Conservation (phyloP, 495 filamentous ascomycete species). For the Lophiostoma macrostomum region DNA sequence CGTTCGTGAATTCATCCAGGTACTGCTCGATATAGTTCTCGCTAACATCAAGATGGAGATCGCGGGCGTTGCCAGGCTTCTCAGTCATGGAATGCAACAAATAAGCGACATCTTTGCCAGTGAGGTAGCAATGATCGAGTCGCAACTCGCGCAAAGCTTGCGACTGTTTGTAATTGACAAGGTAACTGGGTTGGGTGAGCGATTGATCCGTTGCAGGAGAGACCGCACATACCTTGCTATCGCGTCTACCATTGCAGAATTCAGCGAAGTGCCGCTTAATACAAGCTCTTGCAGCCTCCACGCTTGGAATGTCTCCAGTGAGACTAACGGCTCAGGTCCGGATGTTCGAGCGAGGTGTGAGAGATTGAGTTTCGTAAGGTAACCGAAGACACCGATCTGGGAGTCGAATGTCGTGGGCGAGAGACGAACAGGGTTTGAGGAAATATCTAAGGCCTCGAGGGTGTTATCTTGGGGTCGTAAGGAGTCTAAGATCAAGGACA, state of each 20-base stretch:
- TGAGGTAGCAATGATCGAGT: constrained; percentile 78
- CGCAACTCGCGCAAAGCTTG: constrained; percentile 62
- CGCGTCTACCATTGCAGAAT: constrained; percentile 41
- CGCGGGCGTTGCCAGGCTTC: constrained; percentile 51
- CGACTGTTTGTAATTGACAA: constrained; percentile 50
- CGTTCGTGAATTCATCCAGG: constrained; percentile 65
- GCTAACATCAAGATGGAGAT: constrained; percentile 75
- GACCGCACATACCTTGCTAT: constrained; percentile 36
- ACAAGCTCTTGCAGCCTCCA: constrained; percentile 76
- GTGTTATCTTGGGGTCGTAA: constrained; percentile 65
- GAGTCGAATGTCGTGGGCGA: constrained; percentile 61
- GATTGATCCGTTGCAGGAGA: not conserved
- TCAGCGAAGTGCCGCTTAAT: constrained; percentile 63
- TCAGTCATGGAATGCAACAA: constrained; percentile 71
- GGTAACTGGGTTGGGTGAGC: constrained; percentile 17
- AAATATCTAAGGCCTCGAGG: constrained; percentile 73
- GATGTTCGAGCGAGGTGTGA: constrained; percentile 64
- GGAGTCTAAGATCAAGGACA: constrained; percentile 57
- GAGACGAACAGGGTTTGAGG: constrained; percentile 69
- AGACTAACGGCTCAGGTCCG: constrained; percentile 61
- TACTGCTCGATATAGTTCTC: constrained; percentile 76
- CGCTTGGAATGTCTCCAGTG: constrained; percentile 62
- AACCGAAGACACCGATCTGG: constrained; percentile 64
- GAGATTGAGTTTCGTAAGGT: constrained; percentile 67
- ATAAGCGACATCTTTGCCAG: constrained; percentile 70